Evolutionary conservation across 2,329 filamentous ascomycete genomes (phyloP).

Genomic region (Xylaria sp.): DNA sequence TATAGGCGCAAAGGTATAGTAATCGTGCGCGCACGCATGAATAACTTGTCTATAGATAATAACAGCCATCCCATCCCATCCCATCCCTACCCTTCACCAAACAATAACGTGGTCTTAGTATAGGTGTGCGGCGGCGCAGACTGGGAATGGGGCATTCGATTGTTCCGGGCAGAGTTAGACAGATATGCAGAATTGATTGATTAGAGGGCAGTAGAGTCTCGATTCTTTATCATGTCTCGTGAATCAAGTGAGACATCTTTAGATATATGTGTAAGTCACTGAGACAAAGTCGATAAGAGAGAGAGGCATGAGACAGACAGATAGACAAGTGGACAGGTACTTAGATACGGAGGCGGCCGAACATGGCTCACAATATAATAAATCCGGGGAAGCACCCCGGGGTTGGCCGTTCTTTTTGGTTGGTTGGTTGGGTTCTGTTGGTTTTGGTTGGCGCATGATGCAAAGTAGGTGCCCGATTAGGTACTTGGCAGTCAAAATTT

Average conservation of each 20-base stretch:
- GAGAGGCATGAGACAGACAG: not conserved
- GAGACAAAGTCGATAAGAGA: not conserved
- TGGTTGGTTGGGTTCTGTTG: not conserved
- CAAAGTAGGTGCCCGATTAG: not conserved
- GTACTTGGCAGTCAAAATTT: not conserved
- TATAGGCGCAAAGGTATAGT: not conserved
- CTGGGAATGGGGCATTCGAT: not conserved
- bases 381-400: slow-evolving; percentile 30
- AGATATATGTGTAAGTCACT: not conserved
- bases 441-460: too few relatives aligned
- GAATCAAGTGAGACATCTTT: not conserved
- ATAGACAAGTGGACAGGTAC: not conserved
- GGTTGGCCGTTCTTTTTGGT: slow-evolving; percentile 6
- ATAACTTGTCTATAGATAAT: slow-evolving; percentile 1
- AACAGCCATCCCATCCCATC: not conserved
- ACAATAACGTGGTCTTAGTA: not conserved
- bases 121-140: not conserved
- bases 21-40: slow-evolving; percentile 5
- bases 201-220: not conserved
- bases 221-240: not conserved
- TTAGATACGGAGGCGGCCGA: slow-evolving; percentile 11
- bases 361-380: slow-evolving; percentile 12
- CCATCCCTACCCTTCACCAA: not conserved
- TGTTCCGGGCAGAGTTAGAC: not conserved
- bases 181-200: not conserved